Conservation (phyloP, 805 yeast genomes). For the Candida qinlingensis region DNA sequence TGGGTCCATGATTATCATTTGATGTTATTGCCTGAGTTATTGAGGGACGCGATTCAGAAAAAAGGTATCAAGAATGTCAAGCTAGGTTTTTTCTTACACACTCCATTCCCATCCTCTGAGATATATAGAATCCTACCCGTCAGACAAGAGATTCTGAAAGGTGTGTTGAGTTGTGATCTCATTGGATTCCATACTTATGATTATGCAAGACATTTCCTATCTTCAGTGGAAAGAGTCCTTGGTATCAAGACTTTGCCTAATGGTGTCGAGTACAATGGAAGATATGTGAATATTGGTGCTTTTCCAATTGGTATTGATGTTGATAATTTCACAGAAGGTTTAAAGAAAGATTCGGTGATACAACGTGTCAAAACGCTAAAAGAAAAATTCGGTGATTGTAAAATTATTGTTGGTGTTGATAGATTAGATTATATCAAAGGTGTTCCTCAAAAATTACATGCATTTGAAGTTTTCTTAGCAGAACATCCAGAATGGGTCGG, state of each 20-base stretch:
- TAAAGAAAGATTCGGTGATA: conserved; percentile 56
- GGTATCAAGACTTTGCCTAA: conserved; percentile 83
- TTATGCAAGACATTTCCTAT: conserved; percentile 91
- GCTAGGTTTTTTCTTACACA: conserved; percentile 91
- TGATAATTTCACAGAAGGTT: conserved; percentile 79
- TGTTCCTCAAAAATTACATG: conserved; percentile 94
- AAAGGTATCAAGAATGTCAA: conserved; percentile 50
- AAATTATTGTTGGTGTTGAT: conserved; percentile 94
- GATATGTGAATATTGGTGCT: conserved; percentile 85
- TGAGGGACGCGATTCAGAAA: conserved; percentile 54
- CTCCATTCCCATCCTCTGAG: conserved; percentile 97
- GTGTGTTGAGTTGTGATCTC: conserved; percentile 89
- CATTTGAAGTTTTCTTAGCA: conserved; percentile 84
- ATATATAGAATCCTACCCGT: conserved; percentile 95
- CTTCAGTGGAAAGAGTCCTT: conserved; percentile 81
- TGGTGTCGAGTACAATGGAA: conserved; percentile 73
- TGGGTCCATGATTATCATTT: conserved; percentile 99
- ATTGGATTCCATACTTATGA: conserved; percentile 99
- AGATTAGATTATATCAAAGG: conserved; percentile 96
- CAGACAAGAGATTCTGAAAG: conserved; percentile 82
- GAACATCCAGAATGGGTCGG: conserved; percentile 99
- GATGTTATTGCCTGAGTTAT: conserved; percentile 89
- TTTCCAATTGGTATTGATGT: conserved; percentile 99
- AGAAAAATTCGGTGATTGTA: conserved; percentile 65
- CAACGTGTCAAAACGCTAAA: conserved; percentile 59